Evolutionary conservation across 2,329 filamentous ascomycete species (phyloP), one percentile per base, ranked within the genome.

Genomic region (Pyricularia pennisetigena): DNA sequence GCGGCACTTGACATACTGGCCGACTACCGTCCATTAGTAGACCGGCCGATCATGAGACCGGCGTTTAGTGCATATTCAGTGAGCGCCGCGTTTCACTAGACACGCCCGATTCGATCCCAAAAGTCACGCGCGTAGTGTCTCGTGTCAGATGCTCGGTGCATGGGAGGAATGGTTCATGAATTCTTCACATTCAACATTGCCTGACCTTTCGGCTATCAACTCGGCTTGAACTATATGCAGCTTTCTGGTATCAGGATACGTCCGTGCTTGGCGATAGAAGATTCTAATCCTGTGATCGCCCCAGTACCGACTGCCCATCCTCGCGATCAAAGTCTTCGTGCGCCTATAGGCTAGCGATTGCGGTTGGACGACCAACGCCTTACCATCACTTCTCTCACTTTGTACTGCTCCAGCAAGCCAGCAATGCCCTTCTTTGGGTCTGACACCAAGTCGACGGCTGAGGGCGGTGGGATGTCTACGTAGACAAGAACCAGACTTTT

Each of bases 401-500:
- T 89, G 76, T 96, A 97, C 68, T 84, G 81, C 73, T 83, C 83
- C 73, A 97, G 77, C 29, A 90, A 77, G 10, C 80, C 80, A 1
- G 88, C 84, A 66, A 95, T 83, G 69, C 91, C 87, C 5, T 23
- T 29, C 81, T 74, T 68, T 69, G 71, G 67, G 72, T 78, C 77
- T 20, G 80, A 73, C 20, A 81, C 81, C 49, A 78, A 77, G 2
- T 80, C 76, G 30, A 81, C 79, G 64, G 80, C 79, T 20, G 82
- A 74, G 1, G 92, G 90, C 3, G 90, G 84, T 2, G 95, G 95
- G 5, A 99, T 84, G 71, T 98, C 94, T 14, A 99, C 94, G 75
- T 97, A 99, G 59, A 91, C 90, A 35, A 99, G 77, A 54, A 98
- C 88, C 72, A 99, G 78, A 65, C 89, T 97, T 83, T 99, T 99